phyloP scores from a whole-genome alignment of 108 stramenopile genomes.

The Licmophora abbreviata region DNA sequence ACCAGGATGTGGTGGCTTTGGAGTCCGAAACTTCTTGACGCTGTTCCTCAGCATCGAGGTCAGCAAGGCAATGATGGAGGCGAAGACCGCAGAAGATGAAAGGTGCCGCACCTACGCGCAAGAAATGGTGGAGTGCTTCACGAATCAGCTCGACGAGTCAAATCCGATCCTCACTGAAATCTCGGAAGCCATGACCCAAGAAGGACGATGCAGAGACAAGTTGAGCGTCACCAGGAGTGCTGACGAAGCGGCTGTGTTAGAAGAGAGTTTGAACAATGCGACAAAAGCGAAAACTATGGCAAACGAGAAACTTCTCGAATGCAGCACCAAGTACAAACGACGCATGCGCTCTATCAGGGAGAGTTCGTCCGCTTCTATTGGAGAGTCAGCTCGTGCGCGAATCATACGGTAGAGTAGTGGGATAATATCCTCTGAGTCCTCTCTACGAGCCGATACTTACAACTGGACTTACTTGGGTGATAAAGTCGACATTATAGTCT shows the following conservation, averaged over 20 bases:
- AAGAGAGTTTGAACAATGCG: conserved; percentile 42
- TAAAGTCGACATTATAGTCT: no score
- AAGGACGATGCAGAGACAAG: conserved; percentile 31
- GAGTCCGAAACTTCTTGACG: conserved; percentile 85
- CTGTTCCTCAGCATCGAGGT: conserved; percentile 86
- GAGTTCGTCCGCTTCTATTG: no score
- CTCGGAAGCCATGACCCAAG: conserved; percentile 81
- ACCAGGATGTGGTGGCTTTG: conserved; percentile 86
- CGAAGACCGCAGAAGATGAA: conserved; percentile 32
- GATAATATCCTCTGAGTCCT: no score
- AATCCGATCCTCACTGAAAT: conserved; percentile 84
- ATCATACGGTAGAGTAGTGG: no score
- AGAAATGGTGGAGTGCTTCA: conserved; percentile 57
- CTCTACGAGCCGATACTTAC: no score
- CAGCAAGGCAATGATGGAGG: conserved; percentile 70
- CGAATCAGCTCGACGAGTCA: conserved; percentile 77
- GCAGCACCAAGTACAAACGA: conserved; percentile 62
- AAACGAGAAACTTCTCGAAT: conserved; percentile 58
- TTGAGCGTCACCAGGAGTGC: conserved; percentile 13
- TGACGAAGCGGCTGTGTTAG: conserved; percentile 27
- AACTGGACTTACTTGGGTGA: no score
- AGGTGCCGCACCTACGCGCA: conserved; percentile 17
- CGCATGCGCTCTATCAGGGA: conserved; percentile 59
- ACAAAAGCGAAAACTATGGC: conserved; percentile 30
- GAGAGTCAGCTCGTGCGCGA: no score